Evolutionary conservation across 1,284 basidiomycete species (phyloP).

Genomic region (Waitea zeae): DNA sequence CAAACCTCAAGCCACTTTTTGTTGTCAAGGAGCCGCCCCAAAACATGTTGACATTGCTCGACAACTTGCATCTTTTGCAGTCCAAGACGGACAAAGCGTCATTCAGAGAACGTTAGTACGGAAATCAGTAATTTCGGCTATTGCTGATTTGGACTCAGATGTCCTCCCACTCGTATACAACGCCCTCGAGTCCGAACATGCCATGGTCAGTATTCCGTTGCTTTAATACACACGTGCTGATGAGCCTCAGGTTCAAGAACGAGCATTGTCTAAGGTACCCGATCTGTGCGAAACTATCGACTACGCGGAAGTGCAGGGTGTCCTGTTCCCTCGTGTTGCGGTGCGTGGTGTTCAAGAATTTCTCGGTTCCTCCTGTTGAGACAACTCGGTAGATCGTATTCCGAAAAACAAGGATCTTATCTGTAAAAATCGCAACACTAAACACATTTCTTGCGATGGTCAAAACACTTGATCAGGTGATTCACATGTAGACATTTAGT

Average conservation of each 20-base stretch:
- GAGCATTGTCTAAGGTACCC: slow-evolving; percentile 74
- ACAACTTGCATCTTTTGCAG: slow-evolving; percentile 79
- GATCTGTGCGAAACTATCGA: slow-evolving; percentile 86
- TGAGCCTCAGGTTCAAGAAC: slow-evolving; percentile 69
- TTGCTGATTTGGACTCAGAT: slow-evolving; percentile 28
- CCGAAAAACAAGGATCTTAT: slow-evolving; percentile 72
- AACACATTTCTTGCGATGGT: slow-evolving; percentile 87
- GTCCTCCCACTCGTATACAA: slow-evolving; percentile 92
- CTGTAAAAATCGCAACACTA: slow-evolving; percentile 82
- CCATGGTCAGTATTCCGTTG: slow-evolving; percentile 28
- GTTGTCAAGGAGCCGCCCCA: slow-evolving; percentile 89
- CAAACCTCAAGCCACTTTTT: slow-evolving; percentile 84
- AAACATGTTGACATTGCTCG: slow-evolving; percentile 86
- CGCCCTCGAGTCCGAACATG: slow-evolving; percentile 86
- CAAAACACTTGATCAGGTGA: slow-evolving; percentile 80
- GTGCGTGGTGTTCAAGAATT: no score
- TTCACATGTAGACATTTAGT: no score
- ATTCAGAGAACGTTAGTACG: slow-evolving; percentile 72
- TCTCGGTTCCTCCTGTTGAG: no score
- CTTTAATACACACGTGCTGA: not conserved
- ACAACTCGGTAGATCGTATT: slow-evolving; percentile 86
- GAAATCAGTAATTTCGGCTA: slow-evolving; percentile 2
- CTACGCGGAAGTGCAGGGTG: slow-evolving; percentile 78
- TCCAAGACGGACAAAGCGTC: slow-evolving; percentile 76
- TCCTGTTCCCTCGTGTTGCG: slow-evolving; percentile 76